These are phyloP conservation scores for Aspergillus neoniger DNA, from an alignment of 2,329 filamentous ascomycete species.

Conservation along the genomic window DNA sequence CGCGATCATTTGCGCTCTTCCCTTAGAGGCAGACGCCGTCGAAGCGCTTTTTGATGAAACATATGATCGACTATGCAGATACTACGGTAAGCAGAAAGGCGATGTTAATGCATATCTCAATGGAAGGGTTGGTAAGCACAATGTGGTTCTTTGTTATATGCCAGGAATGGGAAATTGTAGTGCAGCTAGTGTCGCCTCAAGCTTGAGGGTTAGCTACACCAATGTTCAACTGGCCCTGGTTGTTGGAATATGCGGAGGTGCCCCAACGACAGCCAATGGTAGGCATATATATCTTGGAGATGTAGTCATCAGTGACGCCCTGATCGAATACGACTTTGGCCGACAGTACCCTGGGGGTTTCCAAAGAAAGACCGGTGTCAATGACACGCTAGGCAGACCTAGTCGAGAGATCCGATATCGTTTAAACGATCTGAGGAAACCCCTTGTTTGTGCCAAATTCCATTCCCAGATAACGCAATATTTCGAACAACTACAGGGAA, in stretches of 20 bases:
- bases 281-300: too few relatives aligned
- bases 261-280: too few relatives aligned
- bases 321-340: too few relatives aligned
- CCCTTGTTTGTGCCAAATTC: too few relatives aligned
- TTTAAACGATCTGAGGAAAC: too few relatives aligned
- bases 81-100: conserved; percentile 9
- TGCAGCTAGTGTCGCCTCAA: conserved; percentile 10
- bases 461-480: too few relatives aligned
- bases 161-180: conserved; percentile 21
- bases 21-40: conserved; percentile 16
- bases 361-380: too few relatives aligned
- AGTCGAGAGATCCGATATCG: too few relatives aligned
- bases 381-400: too few relatives aligned
- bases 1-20: conserved; percentile 22
- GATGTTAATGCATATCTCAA: conserved; percentile 18
- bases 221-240: conserved; percentile 21
- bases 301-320: too few relatives aligned
- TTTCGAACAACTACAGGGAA: too few relatives aligned
- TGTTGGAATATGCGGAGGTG: conserved; percentile 26
- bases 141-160: conserved; percentile 24
- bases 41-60: conserved; percentile 17
- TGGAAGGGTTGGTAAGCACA: conserved; percentile 22
- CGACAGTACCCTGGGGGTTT: too few relatives aligned
- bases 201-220: conserved; percentile 5
- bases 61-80: conserved; percentile 4